These are phyloP conservation scores for Rhizopogon sp. DNA, from an alignment of 768 basidiomycete species.

Conservation along the genomic window DNA sequence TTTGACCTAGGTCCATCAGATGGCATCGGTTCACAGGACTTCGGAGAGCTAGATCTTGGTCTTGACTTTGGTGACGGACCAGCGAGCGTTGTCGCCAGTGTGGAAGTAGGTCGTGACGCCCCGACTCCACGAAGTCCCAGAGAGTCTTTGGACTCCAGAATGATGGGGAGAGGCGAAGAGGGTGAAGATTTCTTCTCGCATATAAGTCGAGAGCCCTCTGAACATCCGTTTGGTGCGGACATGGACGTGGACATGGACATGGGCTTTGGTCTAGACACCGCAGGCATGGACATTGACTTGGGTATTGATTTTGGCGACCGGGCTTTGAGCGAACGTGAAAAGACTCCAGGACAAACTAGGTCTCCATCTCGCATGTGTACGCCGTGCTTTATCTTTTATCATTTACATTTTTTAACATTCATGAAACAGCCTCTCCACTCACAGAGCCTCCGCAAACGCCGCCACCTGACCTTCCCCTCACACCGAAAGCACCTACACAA, in stretches of 20 bases:
- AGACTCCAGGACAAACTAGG: slow-evolving; percentile 55
- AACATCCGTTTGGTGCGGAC: slow-evolving; percentile 59
- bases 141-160: slow-evolving; percentile 58
- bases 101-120: slow-evolving; percentile 78
- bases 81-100: slow-evolving; percentile 37
- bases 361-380: slow-evolving; percentile 67
- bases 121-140: slow-evolving; percentile 36
- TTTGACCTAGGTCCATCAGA: slow-evolving; percentile 77
- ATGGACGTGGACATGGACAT: slow-evolving; percentile 48
- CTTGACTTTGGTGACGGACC: slow-evolving; percentile 71
- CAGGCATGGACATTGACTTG: slow-evolving; percentile 57
- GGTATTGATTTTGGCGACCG: slow-evolving; percentile 67
- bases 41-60: slow-evolving; percentile 66
- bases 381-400: slow-evolving; percentile 16
- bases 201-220: slow-evolving; percentile 58
- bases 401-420: slow-evolving; percentile 2
- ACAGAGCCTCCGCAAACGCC: slow-evolving; percentile 76
- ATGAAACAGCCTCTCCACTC: slow-evolving; percentile 62
- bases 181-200: slow-evolving; percentile 64
- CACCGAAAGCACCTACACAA: slow-evolving; percentile 42
- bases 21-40: slow-evolving; percentile 85
- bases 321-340: slow-evolving; percentile 39
- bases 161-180: slow-evolving; percentile 46
- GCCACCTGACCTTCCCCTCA: slow-evolving; percentile 51
- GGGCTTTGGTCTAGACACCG: slow-evolving; percentile 45